Percentiles rank a stretch among this genome's conserved stretches.
phyloP scores from a whole-genome alignment of 257 asterid genomes.

The Nicotiana otophora region DNA sequence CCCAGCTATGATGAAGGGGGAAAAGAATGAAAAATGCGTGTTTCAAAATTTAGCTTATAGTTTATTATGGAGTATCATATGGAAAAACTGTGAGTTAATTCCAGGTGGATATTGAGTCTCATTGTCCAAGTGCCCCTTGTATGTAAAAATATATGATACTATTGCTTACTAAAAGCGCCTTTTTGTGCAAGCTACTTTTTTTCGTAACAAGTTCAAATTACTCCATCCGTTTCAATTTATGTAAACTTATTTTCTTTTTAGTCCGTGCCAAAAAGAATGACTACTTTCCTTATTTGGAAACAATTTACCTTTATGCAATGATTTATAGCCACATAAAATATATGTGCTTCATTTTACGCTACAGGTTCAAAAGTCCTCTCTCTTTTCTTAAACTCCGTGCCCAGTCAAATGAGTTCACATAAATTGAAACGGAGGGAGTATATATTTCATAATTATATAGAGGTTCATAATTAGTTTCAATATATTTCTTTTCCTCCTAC shows the following conservation, averaged over 20 bases:
- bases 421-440: too few relatives aligned
- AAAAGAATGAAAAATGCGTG: background rate
- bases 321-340: too few relatives aligned
- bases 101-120: background rate
- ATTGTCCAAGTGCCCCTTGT: background rate
- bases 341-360: too few relatives aligned
- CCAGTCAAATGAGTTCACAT: too few relatives aligned
- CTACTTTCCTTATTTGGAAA: too few relatives aligned
- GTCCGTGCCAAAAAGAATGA: too few relatives aligned
- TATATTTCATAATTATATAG: background rate
- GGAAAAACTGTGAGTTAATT: background rate
- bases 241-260: too few relatives aligned
- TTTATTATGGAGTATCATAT: background rate
- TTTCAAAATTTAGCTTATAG: background rate
- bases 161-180: background rate
- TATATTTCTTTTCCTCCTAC: background rate
- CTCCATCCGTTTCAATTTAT: too few relatives aligned
- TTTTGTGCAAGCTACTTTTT: too few relatives aligned
- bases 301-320: too few relatives aligned
- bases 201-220: background rate
- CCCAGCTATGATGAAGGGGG: background rate
- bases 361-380: too few relatives aligned
- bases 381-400: too few relatives aligned
- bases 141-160: background rate
- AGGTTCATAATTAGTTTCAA: background rate